Evolutionary conservation across 257 asterid genomes (phyloP).

Genomic region (Vinca minor): DNA sequence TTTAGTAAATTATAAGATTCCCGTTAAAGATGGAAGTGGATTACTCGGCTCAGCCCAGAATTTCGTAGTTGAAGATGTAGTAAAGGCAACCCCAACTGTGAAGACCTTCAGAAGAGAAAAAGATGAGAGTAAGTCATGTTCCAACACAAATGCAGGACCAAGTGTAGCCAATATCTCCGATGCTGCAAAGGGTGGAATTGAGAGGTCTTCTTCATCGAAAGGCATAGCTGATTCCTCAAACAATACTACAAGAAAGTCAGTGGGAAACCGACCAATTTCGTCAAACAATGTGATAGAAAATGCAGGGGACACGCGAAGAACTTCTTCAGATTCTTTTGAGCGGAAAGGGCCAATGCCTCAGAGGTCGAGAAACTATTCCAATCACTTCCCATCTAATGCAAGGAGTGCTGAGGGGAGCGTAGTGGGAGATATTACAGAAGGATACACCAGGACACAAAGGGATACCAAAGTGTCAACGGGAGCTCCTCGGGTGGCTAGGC

Average conservation of each 20-base stretch:
- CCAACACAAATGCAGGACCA: conserved; percentile 25
- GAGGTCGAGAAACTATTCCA: conserved; percentile 38
- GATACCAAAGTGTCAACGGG: conserved; percentile 30
- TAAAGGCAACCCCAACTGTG: conserved; percentile 37
- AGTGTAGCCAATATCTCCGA: conserved; percentile 14
- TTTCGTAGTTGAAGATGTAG: conserved; percentile 37
- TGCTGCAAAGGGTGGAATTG: conserved; percentile 30
- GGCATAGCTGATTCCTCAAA: conserved; percentile 24
- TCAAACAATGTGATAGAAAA: conserved; percentile 22
- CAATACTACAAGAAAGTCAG: conserved; percentile 22
- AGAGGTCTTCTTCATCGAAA: conserved; percentile 32
- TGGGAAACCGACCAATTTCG: conserved; percentile 17
- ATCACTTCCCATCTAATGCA: conserved; percentile 24
- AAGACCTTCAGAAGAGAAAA: conserved; percentile 36
- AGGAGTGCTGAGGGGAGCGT: conserved; percentile 41
- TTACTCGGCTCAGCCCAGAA: conserved; percentile 26
- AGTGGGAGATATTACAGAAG: conserved; percentile 27
- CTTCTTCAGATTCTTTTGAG: conserved; percentile 29
- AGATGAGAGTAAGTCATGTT: conserved; percentile 31
- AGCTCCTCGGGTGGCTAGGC: conserved; percentile 33
- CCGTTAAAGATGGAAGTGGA: conserved; percentile 47
- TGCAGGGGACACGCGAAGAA: conserved; percentile 24
- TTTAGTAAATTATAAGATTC: conserved; percentile 67
- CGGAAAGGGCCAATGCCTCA: conserved; percentile 41
- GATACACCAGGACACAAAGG: conserved; percentile 34